A percentile compares a stretch with the other conserved stretches of the same genome.
These are phyloP conservation scores for Deuterostichococcus epilithicus DNA, from an alignment of 139 green algal genomes.

Conservation along the genomic window DNA sequence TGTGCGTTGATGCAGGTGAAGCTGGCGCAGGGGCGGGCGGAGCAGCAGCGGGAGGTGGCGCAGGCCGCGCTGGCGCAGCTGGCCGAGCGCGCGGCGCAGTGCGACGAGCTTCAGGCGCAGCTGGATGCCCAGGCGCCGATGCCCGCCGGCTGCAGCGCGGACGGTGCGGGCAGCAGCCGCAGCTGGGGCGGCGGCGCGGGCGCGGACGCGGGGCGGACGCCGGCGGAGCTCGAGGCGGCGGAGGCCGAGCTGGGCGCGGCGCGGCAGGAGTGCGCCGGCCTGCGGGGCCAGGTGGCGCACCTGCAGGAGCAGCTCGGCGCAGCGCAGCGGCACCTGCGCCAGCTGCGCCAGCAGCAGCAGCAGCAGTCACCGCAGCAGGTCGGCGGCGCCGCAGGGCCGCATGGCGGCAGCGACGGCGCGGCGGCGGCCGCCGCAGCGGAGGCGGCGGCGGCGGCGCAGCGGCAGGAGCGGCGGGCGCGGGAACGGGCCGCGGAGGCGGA, in stretches of 20 bases:
- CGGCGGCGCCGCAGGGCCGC: neutral
- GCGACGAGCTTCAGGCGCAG: constrained; percentile 7
- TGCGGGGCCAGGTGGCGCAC: constrained; percentile 17
- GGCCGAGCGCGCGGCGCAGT: constrained; percentile 6
- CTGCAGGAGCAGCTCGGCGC: neutral
- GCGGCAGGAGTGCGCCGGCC: constrained; percentile 18
- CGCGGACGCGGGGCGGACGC: too few relatives aligned
- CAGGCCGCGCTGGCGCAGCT: neutral
- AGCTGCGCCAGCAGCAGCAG: too few relatives aligned
- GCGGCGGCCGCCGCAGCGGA: neutral
- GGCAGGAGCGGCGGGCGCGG: neutral
- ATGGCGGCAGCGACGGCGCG: too few relatives aligned
- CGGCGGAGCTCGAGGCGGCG: neutral
- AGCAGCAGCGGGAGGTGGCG: constrained; percentile 4
- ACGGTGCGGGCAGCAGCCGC: too few relatives aligned
- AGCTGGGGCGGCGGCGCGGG: constrained; percentile 3
- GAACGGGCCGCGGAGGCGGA: neutral
- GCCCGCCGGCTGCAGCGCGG: too few relatives aligned
- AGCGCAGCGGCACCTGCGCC: neutral
- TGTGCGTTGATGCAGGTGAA: constrained; percentile 6
- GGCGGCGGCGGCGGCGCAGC: neutral
- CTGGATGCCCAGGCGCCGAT: constrained; percentile 9
- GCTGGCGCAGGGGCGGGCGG: constrained; percentile 1
- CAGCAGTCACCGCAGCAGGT: too few relatives aligned
- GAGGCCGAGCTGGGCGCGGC: neutral